phyloP scores from a whole-genome alignment of 805 yeast species.

The Metschnikowia shivogae region DNA sequence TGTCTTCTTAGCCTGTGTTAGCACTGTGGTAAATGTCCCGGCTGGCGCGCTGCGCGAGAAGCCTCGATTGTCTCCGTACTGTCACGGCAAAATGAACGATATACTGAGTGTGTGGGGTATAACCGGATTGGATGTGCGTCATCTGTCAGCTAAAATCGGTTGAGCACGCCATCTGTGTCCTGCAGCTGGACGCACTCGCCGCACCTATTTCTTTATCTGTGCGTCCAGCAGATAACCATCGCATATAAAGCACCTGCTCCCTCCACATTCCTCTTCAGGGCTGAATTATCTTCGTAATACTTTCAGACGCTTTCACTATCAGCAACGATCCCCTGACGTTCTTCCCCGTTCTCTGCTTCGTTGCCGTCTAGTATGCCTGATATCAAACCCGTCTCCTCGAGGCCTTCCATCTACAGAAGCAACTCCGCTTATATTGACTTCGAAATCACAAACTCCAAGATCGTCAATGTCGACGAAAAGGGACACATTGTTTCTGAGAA shows the following conservation, averaged over 20 bases:
- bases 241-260: constrained; percentile 2
- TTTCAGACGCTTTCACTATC: background rate
- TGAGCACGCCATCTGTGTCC: constrained; percentile 1
- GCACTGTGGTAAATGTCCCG: too few relatives aligned
- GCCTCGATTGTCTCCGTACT: background rate
- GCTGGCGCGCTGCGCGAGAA: background rate
- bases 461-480: constrained; percentile 18
- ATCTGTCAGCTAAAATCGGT: background rate
- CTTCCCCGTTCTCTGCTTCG: background rate
- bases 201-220: constrained; percentile 4
- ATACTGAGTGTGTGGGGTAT: background rate
- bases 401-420: constrained; percentile 16
- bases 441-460: constrained; percentile 16
- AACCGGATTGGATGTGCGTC: constrained; percentile 1
- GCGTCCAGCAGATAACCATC: constrained; percentile 1
- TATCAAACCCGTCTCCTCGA: constrained; percentile 10
- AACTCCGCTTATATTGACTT: constrained; percentile 15
- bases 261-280: background rate
- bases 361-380: constrained; percentile 9
- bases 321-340: background rate
- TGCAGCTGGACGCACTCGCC: background rate
- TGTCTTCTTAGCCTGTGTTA: too few relatives aligned
- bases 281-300: background rate
- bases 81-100: background rate
- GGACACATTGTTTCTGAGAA: constrained; percentile 14